Conservation (phyloP, 2,329 filamentous ascomycete species). For the Nothophoma quercina region DNA sequence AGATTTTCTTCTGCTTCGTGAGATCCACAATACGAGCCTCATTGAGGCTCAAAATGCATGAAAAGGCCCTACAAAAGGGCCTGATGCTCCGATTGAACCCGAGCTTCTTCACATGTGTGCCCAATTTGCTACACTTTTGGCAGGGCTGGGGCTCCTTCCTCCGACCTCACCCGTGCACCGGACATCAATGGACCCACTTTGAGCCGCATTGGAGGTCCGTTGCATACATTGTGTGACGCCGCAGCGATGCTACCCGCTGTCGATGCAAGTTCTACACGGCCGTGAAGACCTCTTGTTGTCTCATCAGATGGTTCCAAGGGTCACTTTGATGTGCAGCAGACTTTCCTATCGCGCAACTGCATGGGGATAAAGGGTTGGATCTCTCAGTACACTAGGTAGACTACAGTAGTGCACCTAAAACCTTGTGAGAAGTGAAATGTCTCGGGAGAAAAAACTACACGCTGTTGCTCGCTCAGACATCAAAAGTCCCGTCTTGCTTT, state of each 20-base stretch:
- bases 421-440: too few species aligned
- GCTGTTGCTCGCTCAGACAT: too few species aligned
- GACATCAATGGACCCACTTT: constrained; percentile 10
- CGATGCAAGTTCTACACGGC: background rate
- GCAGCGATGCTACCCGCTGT: background rate
- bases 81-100: background rate
- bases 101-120: constrained; percentile 9
- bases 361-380: too few species aligned
- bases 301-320: too few species aligned
- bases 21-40: constrained; percentile 11
- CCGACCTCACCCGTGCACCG: constrained; percentile 1
- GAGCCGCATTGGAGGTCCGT: constrained; percentile 8
- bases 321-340: too few species aligned
- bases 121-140: background rate
- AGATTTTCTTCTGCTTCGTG: constrained; percentile 4
- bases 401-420: too few species aligned
- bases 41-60: background rate
- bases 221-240: background rate
- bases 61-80: background rate
- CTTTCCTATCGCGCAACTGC: too few species aligned
- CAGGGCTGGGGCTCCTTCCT: background rate
- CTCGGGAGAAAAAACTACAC: too few species aligned
- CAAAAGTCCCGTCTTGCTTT: too few species aligned
- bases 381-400: too few species aligned
- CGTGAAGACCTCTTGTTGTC: background rate